Conservation (phyloP, 805 yeast species). For the Kodamaea restingae region DNA sequence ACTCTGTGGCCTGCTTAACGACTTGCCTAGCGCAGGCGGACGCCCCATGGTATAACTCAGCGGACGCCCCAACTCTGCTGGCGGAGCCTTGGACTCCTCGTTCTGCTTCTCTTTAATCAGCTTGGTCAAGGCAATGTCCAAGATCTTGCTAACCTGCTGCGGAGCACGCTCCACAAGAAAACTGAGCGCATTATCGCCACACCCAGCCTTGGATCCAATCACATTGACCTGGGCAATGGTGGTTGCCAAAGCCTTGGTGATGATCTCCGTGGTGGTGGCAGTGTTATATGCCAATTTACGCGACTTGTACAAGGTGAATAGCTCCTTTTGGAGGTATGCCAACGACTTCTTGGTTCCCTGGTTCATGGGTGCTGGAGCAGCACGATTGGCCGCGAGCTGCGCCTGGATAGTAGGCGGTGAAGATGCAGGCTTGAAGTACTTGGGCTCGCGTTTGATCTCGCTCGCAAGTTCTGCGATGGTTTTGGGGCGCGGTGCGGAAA, state of each 20-base stretch:
- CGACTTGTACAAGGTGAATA: constrained; percentile 74
- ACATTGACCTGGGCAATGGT: constrained; percentile 87
- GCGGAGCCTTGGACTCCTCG: too few species aligned
- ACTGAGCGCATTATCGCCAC: constrained; percentile 72
- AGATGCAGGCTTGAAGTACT: constrained; percentile 29
- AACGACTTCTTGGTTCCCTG: constrained; percentile 70
- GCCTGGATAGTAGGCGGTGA: constrained; percentile 35
- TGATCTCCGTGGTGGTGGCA: constrained; percentile 75
- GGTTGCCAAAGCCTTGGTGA: constrained; percentile 89
- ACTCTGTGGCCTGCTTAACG: constrained; percentile 21
- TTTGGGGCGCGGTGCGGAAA: constrained; percentile 19
- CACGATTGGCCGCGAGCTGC: constrained; percentile 45
- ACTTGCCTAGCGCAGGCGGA: constrained; percentile 20
- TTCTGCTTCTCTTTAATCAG: constrained; percentile 52
- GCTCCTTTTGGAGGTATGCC: constrained; percentile 79
- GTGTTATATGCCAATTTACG: constrained; percentile 67
- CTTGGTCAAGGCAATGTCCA: constrained; percentile 77
- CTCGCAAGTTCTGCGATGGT: constrained; percentile 42
- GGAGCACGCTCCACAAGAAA: constrained; percentile 79
- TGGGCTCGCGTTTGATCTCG: constrained; percentile 36
- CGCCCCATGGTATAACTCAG: constrained; percentile 21
- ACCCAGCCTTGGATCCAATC: constrained; percentile 81
- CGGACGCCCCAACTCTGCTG: constrained; percentile 2
- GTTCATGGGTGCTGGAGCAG: constrained; percentile 35
- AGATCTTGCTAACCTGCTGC: constrained; percentile 69